Evolutionary conservation across 2,329 filamentous ascomycete species (phyloP).

Genomic region (Diaporthe nobilis): DNA sequence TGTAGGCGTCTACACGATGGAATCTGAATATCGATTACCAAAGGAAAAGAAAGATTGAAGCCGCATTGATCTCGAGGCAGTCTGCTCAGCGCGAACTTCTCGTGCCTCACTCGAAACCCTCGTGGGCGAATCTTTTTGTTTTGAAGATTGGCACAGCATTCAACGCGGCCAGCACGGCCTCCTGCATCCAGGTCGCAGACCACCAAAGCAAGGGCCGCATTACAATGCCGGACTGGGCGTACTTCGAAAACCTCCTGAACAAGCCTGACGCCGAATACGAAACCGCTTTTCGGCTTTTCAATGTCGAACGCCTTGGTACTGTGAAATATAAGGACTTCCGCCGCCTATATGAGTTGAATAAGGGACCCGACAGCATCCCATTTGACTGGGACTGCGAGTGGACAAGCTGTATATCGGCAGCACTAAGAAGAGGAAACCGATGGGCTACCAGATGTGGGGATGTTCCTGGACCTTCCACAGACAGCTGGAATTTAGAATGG

Average conservation of each 20-base stretch:
- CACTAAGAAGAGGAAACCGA: slow-evolving; percentile 87
- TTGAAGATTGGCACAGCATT: slow-evolving; percentile 82
- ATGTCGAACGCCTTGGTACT: slow-evolving; percentile 83
- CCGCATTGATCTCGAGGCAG: too few species aligned
- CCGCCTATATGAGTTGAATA: slow-evolving; percentile 88
- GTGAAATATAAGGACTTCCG: slow-evolving; percentile 94
- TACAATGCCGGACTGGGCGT: slow-evolving; percentile 87
- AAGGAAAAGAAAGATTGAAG: too few species aligned
- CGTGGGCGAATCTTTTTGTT: rapidly evolving
- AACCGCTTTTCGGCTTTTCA: slow-evolving; percentile 97
- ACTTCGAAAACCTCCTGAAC: slow-evolving; percentile 92
- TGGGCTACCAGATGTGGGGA: slow-evolving; percentile 78
- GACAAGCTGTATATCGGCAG: slow-evolving; percentile 93
- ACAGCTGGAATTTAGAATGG: too few species aligned
- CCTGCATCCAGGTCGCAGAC: slow-evolving; percentile 91
- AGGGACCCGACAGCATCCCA: slow-evolving; percentile 84
- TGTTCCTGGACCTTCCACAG: too few species aligned
- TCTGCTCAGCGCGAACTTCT: too few species aligned
- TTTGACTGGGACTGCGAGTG: slow-evolving; percentile 99
- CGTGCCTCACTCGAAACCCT: too few species aligned
- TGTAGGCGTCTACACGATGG: too few species aligned
- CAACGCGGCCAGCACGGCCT: slow-evolving; percentile 95
- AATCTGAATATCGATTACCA: too few species aligned
- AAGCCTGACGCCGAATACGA: slow-evolving; percentile 99
- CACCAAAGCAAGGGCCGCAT: slow-evolving; percentile 80